phyloP scores from a whole-genome alignment of 371 early-diverging fungal genomes.

The Mortierella sp. region DNA sequence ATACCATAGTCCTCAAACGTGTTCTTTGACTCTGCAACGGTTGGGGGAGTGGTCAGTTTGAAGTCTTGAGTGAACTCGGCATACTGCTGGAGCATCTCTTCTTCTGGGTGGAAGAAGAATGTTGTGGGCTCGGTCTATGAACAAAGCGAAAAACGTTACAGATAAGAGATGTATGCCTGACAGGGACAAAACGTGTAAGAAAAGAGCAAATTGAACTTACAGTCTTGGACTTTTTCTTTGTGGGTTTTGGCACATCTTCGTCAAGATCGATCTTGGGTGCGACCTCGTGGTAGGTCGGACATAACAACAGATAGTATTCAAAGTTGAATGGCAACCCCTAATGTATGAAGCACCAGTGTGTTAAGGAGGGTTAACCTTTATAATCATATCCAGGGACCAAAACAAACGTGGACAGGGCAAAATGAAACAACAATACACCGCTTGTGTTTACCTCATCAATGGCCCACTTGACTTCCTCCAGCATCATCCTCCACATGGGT shows the following conservation, averaged over 20 bases:
- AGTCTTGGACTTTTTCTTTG: constrained; percentile 67
- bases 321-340: constrained; percentile 80
- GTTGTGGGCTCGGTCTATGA: constrained; percentile 56
- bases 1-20: constrained; percentile 90
- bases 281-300: constrained; percentile 88
- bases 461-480: constrained; percentile 84
- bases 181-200: neutral
- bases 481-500: constrained; percentile 89
- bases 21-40: constrained; percentile 81
- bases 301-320: constrained; percentile 84
- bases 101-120: constrained; percentile 91
- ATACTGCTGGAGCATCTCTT: constrained; percentile 85
- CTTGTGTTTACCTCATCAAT: constrained; percentile 69
- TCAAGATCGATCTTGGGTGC: constrained; percentile 71
- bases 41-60: constrained; percentile 64
- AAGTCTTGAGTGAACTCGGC: constrained; percentile 73
- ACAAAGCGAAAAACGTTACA: neutral
- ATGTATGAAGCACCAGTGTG: neutral
- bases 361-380: too few species aligned
- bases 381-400: too few species aligned
- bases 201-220: constrained; percentile 29
- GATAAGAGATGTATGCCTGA: neutral
- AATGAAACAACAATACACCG: too few species aligned
- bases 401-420: too few species aligned
- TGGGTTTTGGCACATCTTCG: constrained; percentile 52